These are phyloP conservation scores for Aspergillus bombycis DNA, from an alignment of 2,329 filamentous ascomycete species.

Conservation along the genomic window DNA sequence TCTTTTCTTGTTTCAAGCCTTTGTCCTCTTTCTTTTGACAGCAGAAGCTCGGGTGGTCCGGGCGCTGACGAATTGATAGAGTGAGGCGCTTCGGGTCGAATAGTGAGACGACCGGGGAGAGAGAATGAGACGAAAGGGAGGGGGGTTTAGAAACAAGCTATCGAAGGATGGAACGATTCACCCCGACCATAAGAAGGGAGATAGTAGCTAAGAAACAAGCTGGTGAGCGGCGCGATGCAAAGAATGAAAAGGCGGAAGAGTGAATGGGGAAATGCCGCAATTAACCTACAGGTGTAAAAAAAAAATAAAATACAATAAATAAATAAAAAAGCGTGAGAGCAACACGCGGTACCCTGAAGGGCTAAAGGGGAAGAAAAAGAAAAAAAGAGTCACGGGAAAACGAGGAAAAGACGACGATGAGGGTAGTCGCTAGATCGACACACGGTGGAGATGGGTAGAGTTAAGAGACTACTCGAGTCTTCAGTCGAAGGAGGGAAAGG, in stretches of 20 bases:
- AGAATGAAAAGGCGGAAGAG: slow-evolving; percentile 8
- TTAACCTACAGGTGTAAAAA: not conserved
- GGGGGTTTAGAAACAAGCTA: slow-evolving; percentile 15
- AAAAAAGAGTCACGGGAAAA: not conserved
- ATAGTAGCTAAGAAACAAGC: not conserved
- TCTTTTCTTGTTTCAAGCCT: not conserved
- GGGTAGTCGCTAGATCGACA: slow-evolving; percentile 23
- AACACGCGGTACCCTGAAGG: slow-evolving; percentile 17
- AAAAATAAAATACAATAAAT: not conserved
- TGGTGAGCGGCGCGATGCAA: slow-evolving; percentile 1
- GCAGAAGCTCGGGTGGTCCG: not conserved
- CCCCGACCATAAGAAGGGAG: slow-evolving; percentile 7
- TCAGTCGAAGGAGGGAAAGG: not conserved
- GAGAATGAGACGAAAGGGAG: not conserved
- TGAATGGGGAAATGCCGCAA: slow-evolving; percentile 9
- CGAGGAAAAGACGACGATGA: slow-evolving; percentile 14
- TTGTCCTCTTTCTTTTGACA: slow-evolving; percentile 4
- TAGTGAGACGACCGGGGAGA: slow-evolving; percentile 4
- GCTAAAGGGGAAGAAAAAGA: slow-evolving; percentile 17
- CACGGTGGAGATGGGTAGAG: slow-evolving; percentile 16
- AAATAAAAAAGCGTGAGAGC: not conserved
- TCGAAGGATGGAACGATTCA: slow-evolving; percentile 3
- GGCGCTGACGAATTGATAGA: slow-evolving; percentile 15
- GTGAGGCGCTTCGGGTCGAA: slow-evolving; percentile 11
- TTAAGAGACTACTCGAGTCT: not conserved